Conservation (phyloP, 345 rosid genomes). For the Mercurialis annua region DNA sequence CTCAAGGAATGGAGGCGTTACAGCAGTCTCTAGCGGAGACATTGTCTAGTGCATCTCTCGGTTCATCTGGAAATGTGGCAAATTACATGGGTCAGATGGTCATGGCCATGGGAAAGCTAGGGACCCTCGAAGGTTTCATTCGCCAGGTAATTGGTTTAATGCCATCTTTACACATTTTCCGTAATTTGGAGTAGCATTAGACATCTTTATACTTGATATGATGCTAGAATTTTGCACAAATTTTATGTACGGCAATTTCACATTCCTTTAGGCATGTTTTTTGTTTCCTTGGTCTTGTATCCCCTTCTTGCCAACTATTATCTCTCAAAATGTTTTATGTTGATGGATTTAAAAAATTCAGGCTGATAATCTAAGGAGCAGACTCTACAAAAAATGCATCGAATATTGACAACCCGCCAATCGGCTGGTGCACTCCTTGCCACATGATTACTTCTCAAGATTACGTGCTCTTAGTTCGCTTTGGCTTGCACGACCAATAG, state of each 20-base stretch:
- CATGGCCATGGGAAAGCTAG: too few species aligned
- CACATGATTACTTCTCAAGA: slow-evolving; percentile 79
- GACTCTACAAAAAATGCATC: slow-evolving; percentile 85
- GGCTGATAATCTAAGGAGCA: slow-evolving; percentile 97
- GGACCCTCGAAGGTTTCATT: slow-evolving; percentile 91
- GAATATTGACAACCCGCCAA: slow-evolving; percentile 84
- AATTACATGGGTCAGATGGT: slow-evolving; percentile 99
- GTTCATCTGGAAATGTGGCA: slow-evolving; percentile 81
- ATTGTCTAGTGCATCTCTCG: slow-evolving; percentile 77
- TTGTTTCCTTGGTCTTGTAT: background rate
- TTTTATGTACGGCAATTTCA: background rate
- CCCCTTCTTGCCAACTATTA: background rate
- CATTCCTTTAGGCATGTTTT: background rate
- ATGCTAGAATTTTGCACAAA: background rate
- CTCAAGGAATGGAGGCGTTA: too few species aligned
- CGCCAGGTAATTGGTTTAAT: slow-evolving; percentile 57
- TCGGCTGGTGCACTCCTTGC: slow-evolving; percentile 94
- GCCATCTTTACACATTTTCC: background rate
- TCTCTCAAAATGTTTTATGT: background rate
- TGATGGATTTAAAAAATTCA: slow-evolving; percentile 26
- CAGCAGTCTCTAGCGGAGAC: slow-evolving; percentile 97
- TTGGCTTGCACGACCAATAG: slow-evolving; percentile 96
- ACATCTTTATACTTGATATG: background rate
- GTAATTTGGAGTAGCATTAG: background rate
- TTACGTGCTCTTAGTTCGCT: slow-evolving; percentile 96